Evolutionary conservation across 306 rosid genomes (phyloP).

Genomic region (Myrica gale): DNA sequence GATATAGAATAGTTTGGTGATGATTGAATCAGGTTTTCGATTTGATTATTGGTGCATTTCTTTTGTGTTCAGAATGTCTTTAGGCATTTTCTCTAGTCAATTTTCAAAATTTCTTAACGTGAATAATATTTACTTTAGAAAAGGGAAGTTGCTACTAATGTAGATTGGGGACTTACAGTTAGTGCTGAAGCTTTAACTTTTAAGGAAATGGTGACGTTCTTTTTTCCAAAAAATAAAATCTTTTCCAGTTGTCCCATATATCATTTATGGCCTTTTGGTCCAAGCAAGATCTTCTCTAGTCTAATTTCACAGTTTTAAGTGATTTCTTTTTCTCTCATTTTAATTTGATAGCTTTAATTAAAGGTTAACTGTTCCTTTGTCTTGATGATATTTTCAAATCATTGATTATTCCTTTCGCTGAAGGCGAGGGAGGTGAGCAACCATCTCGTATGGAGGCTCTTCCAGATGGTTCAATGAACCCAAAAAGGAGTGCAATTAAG

Average conservation of each 20-base stretch:
- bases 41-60: neutral
- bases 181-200: too few relatives aligned
- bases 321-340: neutral
- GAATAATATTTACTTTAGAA: too few relatives aligned
- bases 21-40: neutral
- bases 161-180: too few relatives aligned
- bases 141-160: too few relatives aligned
- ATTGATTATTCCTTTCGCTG: constrained; percentile 13
- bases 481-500: constrained; percentile 92
- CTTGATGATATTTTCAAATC: constrained; percentile 8
- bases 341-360: neutral
- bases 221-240: too few relatives aligned
- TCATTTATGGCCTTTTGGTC: too few relatives aligned
- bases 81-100: neutral
- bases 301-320: neutral
- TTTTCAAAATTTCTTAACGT: too few relatives aligned
- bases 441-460: constrained; percentile 98
- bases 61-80: neutral
- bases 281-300: too few relatives aligned
- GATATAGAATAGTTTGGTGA: neutral
- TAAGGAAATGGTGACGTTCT: too few relatives aligned
- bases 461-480: constrained; percentile 85
- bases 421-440: constrained; percentile 99
- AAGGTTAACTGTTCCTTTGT: neutral
- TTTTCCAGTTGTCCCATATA: too few relatives aligned